These are phyloP conservation scores for Diaporthe ilicicola DNA, from an alignment of 2,329 filamentous ascomycete species.

Conservation along the genomic window DNA sequence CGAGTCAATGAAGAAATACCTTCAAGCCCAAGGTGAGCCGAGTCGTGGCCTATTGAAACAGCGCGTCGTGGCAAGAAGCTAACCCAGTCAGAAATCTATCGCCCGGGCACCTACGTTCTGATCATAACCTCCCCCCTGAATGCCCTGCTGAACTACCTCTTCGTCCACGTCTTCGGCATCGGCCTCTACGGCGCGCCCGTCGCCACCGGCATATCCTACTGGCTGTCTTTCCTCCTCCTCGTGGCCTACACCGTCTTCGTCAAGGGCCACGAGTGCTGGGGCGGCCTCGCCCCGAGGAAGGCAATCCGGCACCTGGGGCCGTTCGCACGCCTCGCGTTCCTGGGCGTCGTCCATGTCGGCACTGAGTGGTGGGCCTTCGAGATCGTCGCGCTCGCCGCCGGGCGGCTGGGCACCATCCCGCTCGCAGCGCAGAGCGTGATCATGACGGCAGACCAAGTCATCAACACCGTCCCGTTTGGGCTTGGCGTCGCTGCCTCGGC, in stretches of 20 bases:
- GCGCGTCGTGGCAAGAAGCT: neutral
- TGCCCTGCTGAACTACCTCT: slow-evolving; percentile 80
- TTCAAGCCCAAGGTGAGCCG: slow-evolving; percentile 84
- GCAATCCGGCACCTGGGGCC: slow-evolving; percentile 73
- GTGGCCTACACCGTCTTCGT: slow-evolving; percentile 78
- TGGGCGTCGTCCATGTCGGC: slow-evolving; percentile 84
- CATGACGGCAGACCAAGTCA: slow-evolving; percentile 87
- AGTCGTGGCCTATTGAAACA: slow-evolving; percentile 46
- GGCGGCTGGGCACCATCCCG: slow-evolving; percentile 79
- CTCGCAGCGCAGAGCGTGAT: slow-evolving; percentile 87
- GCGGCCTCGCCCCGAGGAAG: slow-evolving; percentile 69
- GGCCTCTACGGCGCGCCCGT: slow-evolving; percentile 82
- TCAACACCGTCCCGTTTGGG: slow-evolving; percentile 88
- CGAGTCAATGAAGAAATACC: slow-evolving; percentile 84
- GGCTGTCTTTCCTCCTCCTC: slow-evolving; percentile 81
- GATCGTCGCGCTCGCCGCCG: slow-evolving; percentile 85
- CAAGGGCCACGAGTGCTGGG: slow-evolving; percentile 80
- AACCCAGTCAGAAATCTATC: slow-evolving; percentile 67
- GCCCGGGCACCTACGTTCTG: slow-evolving; percentile 82
- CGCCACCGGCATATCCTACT: slow-evolving; percentile 86
- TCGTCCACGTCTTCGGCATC: slow-evolving; percentile 75
- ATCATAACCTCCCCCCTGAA: slow-evolving; percentile 85
- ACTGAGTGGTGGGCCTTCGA: slow-evolving; percentile 97
- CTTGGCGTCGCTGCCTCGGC: slow-evolving; percentile 83
- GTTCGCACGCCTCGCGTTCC: slow-evolving; percentile 77